Base-by-base conservation (phyloP, 2,329 filamentous ascomycete genomes). In the Pseudohalonectria lignicola region DNA sequence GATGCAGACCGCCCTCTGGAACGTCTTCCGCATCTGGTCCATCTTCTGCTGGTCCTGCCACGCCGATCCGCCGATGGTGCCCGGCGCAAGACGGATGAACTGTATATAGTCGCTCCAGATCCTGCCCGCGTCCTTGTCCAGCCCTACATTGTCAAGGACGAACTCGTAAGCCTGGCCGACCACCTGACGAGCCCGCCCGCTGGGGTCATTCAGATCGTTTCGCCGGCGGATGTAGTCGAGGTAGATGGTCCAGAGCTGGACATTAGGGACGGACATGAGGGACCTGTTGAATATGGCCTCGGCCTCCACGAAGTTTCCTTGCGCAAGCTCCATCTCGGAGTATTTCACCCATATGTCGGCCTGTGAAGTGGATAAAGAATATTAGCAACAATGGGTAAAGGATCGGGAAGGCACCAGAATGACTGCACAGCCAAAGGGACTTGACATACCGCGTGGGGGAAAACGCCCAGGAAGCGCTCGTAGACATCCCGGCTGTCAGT, bases 21-120 rank as follows among this genome's bases (percentile, higher is more conserved):
- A 98, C 1, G 86, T 84, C 56, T 93, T 94, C 42, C 92, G 81
- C 37, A 98, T 63, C 48, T 84, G 70, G 51, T 98, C 92, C 82
- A 94, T 94, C 68, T 98, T 98, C 55, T 96, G 92, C 61, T 90
- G 84, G 54, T 96, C 92, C 59, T 96, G 88, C 93, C 92, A 98
- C 41, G 76, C 80, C 41, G 71, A 80, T 31, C 90, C 92, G 19
- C 88, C 90, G 41, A 92, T 75, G 41, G 78, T 78, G 5, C 92
- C 92, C 1, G 92, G 92, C 0, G 83, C 86, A 29, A 77, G 84
- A 54, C 87, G 88, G 58, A 96, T 76, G 54, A 98, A 95, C 47
- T 92, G 79, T 43, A 98, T 81, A 52, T 96, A 96, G 47, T 98
- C 92, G 42, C 82, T 76, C 92, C 92, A 98, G 40, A 98, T 80